These are phyloP conservation scores for Fusarium foetens DNA, from an alignment of 2,329 filamentous ascomycete species.

Conservation along the genomic window DNA sequence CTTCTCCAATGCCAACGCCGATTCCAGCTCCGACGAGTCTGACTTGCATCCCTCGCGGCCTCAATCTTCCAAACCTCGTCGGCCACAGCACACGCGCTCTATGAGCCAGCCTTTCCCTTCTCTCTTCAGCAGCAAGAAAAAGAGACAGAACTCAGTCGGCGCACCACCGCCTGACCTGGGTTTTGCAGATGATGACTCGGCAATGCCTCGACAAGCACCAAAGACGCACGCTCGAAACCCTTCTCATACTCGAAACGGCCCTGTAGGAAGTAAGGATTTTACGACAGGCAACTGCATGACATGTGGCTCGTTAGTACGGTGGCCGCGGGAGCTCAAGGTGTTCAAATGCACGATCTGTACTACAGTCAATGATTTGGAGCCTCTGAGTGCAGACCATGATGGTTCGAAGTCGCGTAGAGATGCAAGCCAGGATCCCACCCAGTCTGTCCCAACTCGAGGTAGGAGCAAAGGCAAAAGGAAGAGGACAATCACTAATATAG, in stretches of 20 bases:
- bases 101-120: conserved; percentile 84
- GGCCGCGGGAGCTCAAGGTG: conserved; percentile 76
- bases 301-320: conserved; percentile 82
- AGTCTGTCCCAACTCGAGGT: conserved; percentile 31
- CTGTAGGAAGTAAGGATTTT: conserved; percentile 63
- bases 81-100: conserved; percentile 60
- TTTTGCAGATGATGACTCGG: conserved; percentile 44
- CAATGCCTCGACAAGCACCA: conserved; percentile 41
- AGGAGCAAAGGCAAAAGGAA: neutral
- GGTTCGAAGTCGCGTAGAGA: conserved; percentile 40
- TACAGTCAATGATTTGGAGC: conserved; percentile 80
- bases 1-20: conserved; percentile 46
- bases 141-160: conserved; percentile 57
- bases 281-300: conserved; percentile 83
- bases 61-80: conserved; percentile 35
- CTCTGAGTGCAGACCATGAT: conserved; percentile 34
- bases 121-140: conserved; percentile 71
- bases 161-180: conserved; percentile 49
- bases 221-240: conserved; percentile 42
- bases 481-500: conserved; percentile 14
- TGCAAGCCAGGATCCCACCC: conserved; percentile 26
- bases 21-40: conserved; percentile 59
- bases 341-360: conserved; percentile 87
- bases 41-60: conserved; percentile 48
- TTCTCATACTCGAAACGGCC: conserved; percentile 48